Conservation (phyloP, 2,329 filamentous ascomycete genomes). For the Ophiostoma novo-ulmi region DNA sequence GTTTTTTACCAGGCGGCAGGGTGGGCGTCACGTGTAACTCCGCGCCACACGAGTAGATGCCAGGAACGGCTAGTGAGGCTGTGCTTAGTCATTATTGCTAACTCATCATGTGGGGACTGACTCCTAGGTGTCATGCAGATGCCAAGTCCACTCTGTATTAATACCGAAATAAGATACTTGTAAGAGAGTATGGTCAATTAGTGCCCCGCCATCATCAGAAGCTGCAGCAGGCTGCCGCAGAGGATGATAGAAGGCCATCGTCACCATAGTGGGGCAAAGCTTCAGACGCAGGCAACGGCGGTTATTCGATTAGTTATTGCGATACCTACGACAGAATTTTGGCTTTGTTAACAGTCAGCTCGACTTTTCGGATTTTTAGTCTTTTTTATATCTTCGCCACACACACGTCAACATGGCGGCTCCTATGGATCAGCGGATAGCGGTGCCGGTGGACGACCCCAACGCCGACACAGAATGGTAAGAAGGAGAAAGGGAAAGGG, state of each 20-base stretch:
- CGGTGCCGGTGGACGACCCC: conserved; percentile 86
- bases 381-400: neutral
- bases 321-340: neutral
- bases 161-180: neutral
- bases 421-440: conserved; percentile 58
- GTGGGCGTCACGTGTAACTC: neutral
- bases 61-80: neutral
- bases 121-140: neutral
- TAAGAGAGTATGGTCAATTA: neutral
- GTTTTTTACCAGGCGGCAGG: conserved; percentile 1
- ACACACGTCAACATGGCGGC: conserved; percentile 48
- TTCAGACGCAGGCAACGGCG: neutral
- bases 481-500: conserved; percentile 18
- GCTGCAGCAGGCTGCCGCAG: conserved; percentile 9
- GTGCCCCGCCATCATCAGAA: neutral
- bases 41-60: neutral
- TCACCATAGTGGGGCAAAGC: conserved; percentile 12
- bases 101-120: neutral
- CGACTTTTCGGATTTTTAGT: neutral
- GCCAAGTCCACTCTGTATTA: too few relatives aligned
- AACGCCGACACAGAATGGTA: conserved; percentile 99
- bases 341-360: neutral
- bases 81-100: neutral
- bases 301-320: neutral
- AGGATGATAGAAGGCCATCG: neutral